Conservation (phyloP, 352 stramenopile species). For the Phytophthora brassicae region DNA sequence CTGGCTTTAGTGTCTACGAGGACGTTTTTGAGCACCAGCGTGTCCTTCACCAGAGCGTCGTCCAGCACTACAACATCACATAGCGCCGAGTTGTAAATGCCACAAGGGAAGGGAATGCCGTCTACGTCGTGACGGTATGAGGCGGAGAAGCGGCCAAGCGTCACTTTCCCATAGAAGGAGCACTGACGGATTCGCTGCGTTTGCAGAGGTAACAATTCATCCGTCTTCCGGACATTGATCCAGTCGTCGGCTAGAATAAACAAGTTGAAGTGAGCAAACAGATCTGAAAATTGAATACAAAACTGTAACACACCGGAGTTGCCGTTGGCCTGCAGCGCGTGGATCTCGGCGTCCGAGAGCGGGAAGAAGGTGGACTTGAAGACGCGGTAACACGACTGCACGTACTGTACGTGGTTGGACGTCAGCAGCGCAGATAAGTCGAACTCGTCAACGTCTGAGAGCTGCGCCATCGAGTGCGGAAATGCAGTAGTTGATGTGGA, state of each 20-base stretch:
- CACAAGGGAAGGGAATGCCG: slow-evolving; percentile 52
- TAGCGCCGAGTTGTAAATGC: slow-evolving; percentile 71
- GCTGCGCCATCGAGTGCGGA: slow-evolving; percentile 10
- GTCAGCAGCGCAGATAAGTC: slow-evolving; percentile 24
- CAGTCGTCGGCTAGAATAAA: slow-evolving; percentile 57
- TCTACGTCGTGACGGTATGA: slow-evolving; percentile 43
- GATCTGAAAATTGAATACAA: slow-evolving; percentile 1
- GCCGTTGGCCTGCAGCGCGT: slow-evolving; percentile 52
- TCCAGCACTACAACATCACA: slow-evolving; percentile 66
- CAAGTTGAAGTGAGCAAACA: slow-evolving; percentile 6
- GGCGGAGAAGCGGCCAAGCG: slow-evolving; percentile 54
- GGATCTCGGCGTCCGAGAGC: slow-evolving; percentile 52
- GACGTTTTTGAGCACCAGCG: slow-evolving; percentile 47
- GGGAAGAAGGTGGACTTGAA: slow-evolving; percentile 34
- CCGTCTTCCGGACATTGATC: slow-evolving; percentile 50
- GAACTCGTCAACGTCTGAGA: neutral
- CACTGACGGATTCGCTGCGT: slow-evolving; percentile 59
- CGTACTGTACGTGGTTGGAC: slow-evolving; percentile 39
- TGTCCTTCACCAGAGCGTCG: slow-evolving; percentile 77
- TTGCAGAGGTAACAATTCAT: slow-evolving; percentile 19
- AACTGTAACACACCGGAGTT: too few relatives aligned
- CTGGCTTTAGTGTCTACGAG: slow-evolving; percentile 50
- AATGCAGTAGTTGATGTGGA: too few relatives aligned
- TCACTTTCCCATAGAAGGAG: slow-evolving; percentile 65
- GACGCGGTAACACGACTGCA: slow-evolving; percentile 10